Evolutionary conservation across 345 rosid species (phyloP).

Genomic region (Brassica carinata): DNA sequence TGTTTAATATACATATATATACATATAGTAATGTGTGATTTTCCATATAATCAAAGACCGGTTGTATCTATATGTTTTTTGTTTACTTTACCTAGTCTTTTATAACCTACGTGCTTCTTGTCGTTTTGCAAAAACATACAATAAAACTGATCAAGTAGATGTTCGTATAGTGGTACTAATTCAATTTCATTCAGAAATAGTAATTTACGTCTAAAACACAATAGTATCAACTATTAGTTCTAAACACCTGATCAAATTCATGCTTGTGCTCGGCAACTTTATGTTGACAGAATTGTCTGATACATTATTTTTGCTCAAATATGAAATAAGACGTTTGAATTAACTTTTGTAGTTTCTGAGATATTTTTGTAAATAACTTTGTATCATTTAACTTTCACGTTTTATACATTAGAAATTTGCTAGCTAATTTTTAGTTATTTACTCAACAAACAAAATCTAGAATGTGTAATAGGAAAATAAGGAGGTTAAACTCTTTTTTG

Average conservation of each 20-base stretch:
- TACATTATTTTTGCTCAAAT: not conserved
- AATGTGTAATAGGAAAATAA: not conserved
- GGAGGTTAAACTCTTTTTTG: too few relatives aligned
- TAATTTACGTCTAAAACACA: not conserved
- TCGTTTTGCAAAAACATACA: constrained; percentile 18
- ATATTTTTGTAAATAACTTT: not conserved
- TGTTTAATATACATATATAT: constrained; percentile 22
- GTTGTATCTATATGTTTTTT: constrained; percentile 1
- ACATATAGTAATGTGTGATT: constrained; percentile 16
- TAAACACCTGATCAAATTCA: not conserved
- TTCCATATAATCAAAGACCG: constrained; percentile 1
- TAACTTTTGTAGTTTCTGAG: not conserved
- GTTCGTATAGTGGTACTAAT: not conserved
- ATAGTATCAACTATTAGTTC: not conserved
- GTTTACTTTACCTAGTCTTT: not conserved
- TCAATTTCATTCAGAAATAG: too few relatives aligned
- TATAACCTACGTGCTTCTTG: constrained; percentile 21
- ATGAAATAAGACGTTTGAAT: not conserved
- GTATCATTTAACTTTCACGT: not conserved
- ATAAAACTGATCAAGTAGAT: constrained; percentile 14
- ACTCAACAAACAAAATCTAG: not conserved
- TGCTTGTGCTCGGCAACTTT: not conserved
- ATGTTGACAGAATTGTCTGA: not conserved
- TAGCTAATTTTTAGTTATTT: not conserved
- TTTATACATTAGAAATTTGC: not conserved